Conservation (phyloP, 176 grass and related monocot species). For the Zea mays region Zm-B73-REFERENCE-NAM-5.0 NC_050100.1:20055001-20055500, state of each 20-base stretch:
- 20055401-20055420: background rate
- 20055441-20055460: background rate
- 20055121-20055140: slow-evolving; percentile 80
- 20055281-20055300: background rate
- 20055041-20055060: slow-evolving; percentile 38
- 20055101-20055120: background rate
- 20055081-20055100: background rate
- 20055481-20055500: background rate
- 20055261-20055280: background rate
- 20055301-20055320: background rate
- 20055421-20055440: background rate
- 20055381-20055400: background rate
- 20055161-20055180: slow-evolving; percentile 93
- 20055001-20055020: slow-evolving; percentile 85
- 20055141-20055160: slow-evolving; percentile 91
- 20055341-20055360: background rate
- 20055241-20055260: background rate
- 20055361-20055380: background rate
- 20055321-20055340: background rate
- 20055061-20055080: background rate
- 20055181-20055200: slow-evolving; percentile 94
- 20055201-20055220: slow-evolving; percentile 91
- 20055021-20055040: slow-evolving; percentile 85
- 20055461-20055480: background rate
- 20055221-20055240: slow-evolving; percentile 79